Percentiles rank a stretch among this genome's conserved stretches.
Evolutionary conservation across 2,329 filamentous ascomycete genomes (phyloP).

Genomic region (Sclerotinia sclerotiorum): DNA sequence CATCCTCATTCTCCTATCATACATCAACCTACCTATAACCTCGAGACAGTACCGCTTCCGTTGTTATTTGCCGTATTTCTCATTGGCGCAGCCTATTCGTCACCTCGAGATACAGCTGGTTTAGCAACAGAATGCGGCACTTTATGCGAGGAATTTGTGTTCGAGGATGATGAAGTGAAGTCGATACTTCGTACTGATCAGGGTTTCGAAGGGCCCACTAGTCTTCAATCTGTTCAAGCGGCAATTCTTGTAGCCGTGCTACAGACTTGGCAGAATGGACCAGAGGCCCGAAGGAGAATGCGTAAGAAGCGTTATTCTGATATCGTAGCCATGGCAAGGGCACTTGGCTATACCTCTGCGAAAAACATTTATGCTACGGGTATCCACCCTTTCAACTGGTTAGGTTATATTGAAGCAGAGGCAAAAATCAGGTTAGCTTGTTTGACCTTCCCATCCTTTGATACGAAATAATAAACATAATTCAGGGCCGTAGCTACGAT

Average conservation of each 20-base stretch:
- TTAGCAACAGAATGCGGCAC: constrained; percentile 15
- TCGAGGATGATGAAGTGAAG: constrained; percentile 13
- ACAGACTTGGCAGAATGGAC: constrained; percentile 16
- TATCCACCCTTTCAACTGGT: background rate
- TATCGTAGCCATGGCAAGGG: background rate
- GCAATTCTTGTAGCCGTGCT: constrained; percentile 17
- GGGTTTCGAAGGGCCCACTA: background rate
- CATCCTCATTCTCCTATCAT: constrained; percentile 23
- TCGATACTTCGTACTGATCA: background rate
- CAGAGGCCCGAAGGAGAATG: constrained; percentile 3
- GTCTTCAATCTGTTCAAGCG: constrained; percentile 14
- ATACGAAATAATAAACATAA: background rate
- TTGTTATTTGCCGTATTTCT: constrained; percentile 24
- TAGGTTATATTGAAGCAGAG: constrained; percentile 8
- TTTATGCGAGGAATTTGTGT: constrained; percentile 23
- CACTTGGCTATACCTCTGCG: background rate
- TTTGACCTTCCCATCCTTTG: background rate
- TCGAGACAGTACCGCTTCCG: constrained; percentile 21
- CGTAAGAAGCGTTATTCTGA: constrained; percentile 14
- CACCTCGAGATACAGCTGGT: constrained; percentile 21
- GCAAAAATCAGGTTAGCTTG: constrained; percentile 7
- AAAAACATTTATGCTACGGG: constrained; percentile 12
- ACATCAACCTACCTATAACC: constrained; percentile 23
- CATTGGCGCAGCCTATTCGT: constrained; percentile 23
- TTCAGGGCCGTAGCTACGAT: constrained; percentile 6